These are phyloP conservation scores for Kwoniella mangroviensis DNA, from an alignment of 768 basidiomycete species.

Conservation along the genomic window DNA sequence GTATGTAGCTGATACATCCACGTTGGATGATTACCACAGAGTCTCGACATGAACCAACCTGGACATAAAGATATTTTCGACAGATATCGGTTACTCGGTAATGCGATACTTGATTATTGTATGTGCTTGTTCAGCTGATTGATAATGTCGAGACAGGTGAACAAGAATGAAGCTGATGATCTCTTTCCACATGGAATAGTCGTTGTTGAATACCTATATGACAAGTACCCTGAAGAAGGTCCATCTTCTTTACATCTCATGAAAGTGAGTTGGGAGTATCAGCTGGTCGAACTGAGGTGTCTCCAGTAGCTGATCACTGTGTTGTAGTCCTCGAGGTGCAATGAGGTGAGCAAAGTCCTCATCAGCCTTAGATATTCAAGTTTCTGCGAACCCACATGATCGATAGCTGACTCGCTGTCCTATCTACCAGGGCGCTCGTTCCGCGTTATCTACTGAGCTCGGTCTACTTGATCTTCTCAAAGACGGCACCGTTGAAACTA, in stretches of 20 bases:
- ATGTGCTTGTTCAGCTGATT: slow-evolving; percentile 7
- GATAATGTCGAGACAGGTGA: not conserved
- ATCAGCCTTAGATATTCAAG: not conserved
- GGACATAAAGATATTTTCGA: slow-evolving; percentile 13
- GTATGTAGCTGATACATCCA: not conserved
- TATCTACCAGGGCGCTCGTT: not conserved
- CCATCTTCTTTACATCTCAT: slow-evolving; percentile 37
- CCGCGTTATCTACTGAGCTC: slow-evolving; percentile 6
- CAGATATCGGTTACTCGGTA: slow-evolving; percentile 37
- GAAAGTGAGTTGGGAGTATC: slow-evolving; percentile 26
- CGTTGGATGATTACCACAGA: slow-evolving; percentile 15
- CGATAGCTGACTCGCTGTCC: not conserved
- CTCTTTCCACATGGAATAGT: slow-evolving; percentile 20
- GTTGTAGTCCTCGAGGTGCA: not conserved
- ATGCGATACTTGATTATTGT: slow-evolving; percentile 46
- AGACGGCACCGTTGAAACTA: slow-evolving; percentile 8
- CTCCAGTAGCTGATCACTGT: not conserved
- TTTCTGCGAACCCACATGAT: not conserved
- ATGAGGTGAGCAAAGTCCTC: not conserved
- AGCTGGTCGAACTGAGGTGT: not conserved
- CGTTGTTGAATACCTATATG: slow-evolving; percentile 36
- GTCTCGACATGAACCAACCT: slow-evolving; percentile 14
- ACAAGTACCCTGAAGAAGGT: slow-evolving; percentile 22
- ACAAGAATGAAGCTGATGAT: slow-evolving; percentile 1
- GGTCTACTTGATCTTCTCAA: slow-evolving; percentile 24